Evolutionary conservation across 306 rosid genomes (phyloP), one percentile per base, ranked within the genome.

Genomic region (Mimosa bimucronata): DNA sequence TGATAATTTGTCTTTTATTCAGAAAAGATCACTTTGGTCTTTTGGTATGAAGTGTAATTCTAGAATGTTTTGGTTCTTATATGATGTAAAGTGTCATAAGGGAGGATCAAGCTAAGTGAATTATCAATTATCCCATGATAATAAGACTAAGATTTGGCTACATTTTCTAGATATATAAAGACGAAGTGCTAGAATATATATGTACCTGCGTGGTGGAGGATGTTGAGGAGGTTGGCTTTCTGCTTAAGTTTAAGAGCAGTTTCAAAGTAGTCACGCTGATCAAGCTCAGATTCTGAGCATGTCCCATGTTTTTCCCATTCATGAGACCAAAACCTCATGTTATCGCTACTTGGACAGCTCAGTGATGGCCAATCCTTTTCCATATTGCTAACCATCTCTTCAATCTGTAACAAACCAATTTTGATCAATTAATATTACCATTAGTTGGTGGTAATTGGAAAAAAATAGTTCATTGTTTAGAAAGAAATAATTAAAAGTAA

Each of bases 261-360:
- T 77, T 86, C 80, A 42, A 92, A 94, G 83, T 92, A 94, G 0
- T 81, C 92, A 3, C 58, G 88, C 52, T 94, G 98, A 62, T 91
- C 94, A 9, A 92, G 86, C 52, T 84, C 90, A 0, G 98, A 90
- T 78, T 89, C 87, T 2, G 93, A 70, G 18, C 98, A 94, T 4
- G 98, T 94, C 0, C 97, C 98, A 28, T 92, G 97, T 72, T 94
- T 94, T 61, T 91, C 86, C 98, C 98, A 94, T 76, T 92, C 97
- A 6, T 92, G 97, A n/a, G 97, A 81, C 97, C 98, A 94, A 68
- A 92, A 94, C 78, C 92, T 88, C 30, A 81, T 16, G 13, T 91
- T 92, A 29, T 90, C 85, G 87, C 98, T 87, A 55, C 97, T 91
- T n/a, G 97, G 97, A 86, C 98, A 92, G 79, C 92, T 91, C 10